Evolutionary conservation across 345 rosid species (phyloP).

Genomic region (Salix exigua): DNA sequence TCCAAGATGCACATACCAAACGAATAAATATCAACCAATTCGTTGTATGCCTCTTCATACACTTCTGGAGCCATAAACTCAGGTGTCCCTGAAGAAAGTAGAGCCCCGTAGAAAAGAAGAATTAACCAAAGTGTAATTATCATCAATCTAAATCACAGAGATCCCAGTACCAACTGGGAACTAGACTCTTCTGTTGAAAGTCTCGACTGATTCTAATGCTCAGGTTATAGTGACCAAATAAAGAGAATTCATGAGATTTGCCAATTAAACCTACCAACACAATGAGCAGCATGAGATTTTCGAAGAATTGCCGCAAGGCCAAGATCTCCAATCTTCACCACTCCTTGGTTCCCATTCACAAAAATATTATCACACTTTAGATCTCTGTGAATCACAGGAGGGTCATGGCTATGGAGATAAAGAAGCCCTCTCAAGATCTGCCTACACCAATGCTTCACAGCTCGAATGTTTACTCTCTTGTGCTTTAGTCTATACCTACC

Average conservation of each 20-base stretch:
- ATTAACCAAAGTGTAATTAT: background rate
- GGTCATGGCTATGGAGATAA: slow-evolving; percentile 81
- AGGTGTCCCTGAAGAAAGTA: slow-evolving; percentile 71
- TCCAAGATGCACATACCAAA: slow-evolving; percentile 98
- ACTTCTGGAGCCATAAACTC: slow-evolving; percentile 99
- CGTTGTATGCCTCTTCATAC: slow-evolving; percentile 92
- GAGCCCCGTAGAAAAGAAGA: background rate
- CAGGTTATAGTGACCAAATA: background rate
- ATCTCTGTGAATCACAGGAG: slow-evolving; percentile 96
- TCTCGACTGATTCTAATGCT: background rate
- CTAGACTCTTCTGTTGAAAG: background rate
- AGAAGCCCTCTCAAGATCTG: slow-evolving; percentile 80
- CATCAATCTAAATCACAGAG: slow-evolving; percentile 3
- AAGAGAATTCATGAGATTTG: background rate
- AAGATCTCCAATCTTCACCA: slow-evolving; percentile 95
- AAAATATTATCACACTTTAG: slow-evolving; percentile 95
- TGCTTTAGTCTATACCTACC: slow-evolving; percentile 75
- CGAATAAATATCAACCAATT: slow-evolving; percentile 92
- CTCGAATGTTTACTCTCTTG: slow-evolving; percentile 81
- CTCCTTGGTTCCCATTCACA: slow-evolving; percentile 93
- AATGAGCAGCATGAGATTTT: slow-evolving; percentile 82
- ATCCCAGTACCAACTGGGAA: background rate
- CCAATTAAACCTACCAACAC: slow-evolving; percentile 63
- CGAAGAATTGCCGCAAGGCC: slow-evolving; percentile 89
- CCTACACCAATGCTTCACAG: slow-evolving; percentile 90